These are phyloP conservation scores for Logfia minima DNA, from an alignment of 129 eudicot species.

Conservation along the genomic window DNA sequence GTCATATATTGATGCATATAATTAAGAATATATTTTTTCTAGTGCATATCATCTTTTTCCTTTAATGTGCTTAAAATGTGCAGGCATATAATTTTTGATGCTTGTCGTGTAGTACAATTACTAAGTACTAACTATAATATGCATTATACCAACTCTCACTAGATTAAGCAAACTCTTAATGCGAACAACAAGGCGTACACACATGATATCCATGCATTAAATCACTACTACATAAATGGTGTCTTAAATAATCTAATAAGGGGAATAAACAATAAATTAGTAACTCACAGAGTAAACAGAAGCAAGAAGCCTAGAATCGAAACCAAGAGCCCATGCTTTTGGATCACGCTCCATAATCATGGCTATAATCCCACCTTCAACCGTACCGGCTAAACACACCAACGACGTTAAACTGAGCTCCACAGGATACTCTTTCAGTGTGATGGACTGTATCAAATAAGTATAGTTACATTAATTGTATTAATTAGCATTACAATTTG, in stretches of 20 bases:
- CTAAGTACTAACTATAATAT: neutral
- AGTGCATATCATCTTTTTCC: neutral
- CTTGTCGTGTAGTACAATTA: neutral
- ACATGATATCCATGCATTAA: neutral
- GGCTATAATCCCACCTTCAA: conserved; percentile 75
- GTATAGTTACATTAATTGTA: too few species aligned
- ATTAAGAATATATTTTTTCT: conserved; percentile 18
- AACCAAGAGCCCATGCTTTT: conserved; percentile 82
- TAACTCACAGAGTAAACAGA: conserved; percentile 76
- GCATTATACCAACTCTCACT: neutral
- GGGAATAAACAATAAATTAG: neutral
- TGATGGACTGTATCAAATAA: conserved; percentile 54
- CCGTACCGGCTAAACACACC: conserved; percentile 62
- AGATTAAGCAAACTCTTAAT: neutral
- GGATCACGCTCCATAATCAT: conserved; percentile 61
- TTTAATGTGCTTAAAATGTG: neutral
- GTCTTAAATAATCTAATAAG: neutral
- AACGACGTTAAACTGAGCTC: conserved; percentile 69
- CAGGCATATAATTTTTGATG: neutral
- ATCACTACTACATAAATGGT: neutral
- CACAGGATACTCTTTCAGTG: conserved; percentile 84
- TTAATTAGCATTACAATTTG: too few species aligned
- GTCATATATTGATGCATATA: neutral
- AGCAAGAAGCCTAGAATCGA: conserved; percentile 88
- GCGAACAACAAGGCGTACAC: neutral